phyloP scores from a whole-genome alignment of 1,284 basidiomycete species.

The Ganoderma multipileum region DNA sequence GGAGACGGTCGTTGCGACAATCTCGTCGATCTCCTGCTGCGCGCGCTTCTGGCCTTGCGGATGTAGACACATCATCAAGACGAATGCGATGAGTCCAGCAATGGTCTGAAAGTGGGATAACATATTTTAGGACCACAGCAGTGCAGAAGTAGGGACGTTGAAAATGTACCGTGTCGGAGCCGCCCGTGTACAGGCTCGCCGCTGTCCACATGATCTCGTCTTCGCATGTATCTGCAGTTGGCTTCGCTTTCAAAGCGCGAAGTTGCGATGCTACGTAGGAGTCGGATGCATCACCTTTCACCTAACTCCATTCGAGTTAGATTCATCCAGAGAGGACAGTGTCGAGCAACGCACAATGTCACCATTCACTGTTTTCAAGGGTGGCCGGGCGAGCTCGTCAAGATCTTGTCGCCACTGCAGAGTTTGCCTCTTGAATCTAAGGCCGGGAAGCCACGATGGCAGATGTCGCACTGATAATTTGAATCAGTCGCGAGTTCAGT shows the following conservation, averaged over 20 bases:
- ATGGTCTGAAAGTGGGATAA: background rate
- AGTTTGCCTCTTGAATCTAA: background rate
- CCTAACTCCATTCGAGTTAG: background rate
- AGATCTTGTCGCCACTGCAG: background rate
- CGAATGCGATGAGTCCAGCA: background rate
- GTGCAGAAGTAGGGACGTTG: background rate
- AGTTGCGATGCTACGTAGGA: background rate
- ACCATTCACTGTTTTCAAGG: background rate
- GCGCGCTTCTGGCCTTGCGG: conserved; percentile 26
- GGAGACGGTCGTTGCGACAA: conserved; percentile 38
- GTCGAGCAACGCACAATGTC: background rate
- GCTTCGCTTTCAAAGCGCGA: background rate
- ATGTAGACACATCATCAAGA: background rate
- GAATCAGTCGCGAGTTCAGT: no score
- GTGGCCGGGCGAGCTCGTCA: background rate
- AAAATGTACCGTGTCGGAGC: conserved; percentile 36
- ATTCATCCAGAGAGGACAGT: background rate
- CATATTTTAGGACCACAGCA: background rate
- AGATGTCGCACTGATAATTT: background rate
- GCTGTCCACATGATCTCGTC: conserved; percentile 18
- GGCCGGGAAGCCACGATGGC: background rate
- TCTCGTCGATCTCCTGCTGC: conserved; percentile 42
- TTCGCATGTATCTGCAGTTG: background rate
- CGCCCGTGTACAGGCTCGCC: conserved; percentile 45
- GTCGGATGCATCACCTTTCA: background rate